phyloP scores from a whole-genome alignment of 192 early-diverging fungal species.

The Dissophora ornata region DNA sequence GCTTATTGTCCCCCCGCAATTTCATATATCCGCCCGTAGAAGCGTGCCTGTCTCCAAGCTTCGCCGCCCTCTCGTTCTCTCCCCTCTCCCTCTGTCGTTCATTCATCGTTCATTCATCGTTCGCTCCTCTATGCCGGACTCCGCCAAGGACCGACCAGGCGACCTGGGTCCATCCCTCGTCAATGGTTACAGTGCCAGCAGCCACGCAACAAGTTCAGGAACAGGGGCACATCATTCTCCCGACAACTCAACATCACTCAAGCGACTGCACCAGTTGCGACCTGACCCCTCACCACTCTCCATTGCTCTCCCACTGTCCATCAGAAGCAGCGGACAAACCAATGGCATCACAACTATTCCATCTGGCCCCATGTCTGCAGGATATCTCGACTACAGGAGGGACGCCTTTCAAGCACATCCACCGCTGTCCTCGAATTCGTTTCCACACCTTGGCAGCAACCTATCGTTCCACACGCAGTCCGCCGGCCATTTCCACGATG shows the following conservation, averaged over 20 bases:
- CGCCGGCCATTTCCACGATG: constrained; percentile 9
- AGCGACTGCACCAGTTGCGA: constrained; percentile 1
- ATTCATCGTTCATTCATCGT: too few relatives aligned
- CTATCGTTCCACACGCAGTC: background rate
- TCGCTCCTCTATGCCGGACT: constrained; percentile 21
- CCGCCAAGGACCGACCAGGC: constrained; percentile 15
- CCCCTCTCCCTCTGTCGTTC: too few relatives aligned
- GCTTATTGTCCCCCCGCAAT: too few relatives aligned
- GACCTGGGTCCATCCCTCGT: constrained; percentile 11
- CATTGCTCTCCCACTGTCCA: constrained; percentile 20
- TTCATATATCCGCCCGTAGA: too few relatives aligned
- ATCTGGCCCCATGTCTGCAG: constrained; percentile 8
- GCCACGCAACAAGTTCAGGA: background rate
- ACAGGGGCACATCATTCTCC: constrained; percentile 7
- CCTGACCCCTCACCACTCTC: constrained; percentile 22
- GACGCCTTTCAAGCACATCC: constrained; percentile 21
- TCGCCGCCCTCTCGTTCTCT: too few relatives aligned
- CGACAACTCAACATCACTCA: constrained; percentile 6
- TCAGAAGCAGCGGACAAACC: background rate
- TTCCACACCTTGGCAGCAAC: background rate
- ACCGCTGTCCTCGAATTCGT: background rate
- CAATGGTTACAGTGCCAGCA: background rate
- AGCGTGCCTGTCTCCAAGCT: too few relatives aligned
- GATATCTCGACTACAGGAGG: constrained; percentile 22
- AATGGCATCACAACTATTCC: background rate